Evolutionary conservation across 1,284 basidiomycete species (phyloP), one percentile per base, ranked within the genome.

Genomic region (Cryptococcus depauperatus): DNA sequence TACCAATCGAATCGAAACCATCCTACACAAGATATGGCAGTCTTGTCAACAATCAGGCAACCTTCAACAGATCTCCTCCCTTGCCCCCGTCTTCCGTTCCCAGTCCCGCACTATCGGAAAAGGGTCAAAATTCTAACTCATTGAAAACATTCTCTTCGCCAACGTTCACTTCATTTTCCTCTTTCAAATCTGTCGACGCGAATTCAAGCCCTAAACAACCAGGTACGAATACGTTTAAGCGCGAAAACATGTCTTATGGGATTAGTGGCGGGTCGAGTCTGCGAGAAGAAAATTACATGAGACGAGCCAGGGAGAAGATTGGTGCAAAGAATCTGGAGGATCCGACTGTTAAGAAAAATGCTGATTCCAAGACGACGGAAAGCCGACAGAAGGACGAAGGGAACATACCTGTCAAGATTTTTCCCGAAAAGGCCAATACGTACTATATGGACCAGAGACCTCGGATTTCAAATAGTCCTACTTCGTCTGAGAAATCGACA

Each of bases 221-320:
- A 3, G 21, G 13, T 10, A 25, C 37, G 8, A 33, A 23, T 19
- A 29, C 33, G 16, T 18, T 50, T 28, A 49, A 47, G 5, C 45
- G 47, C 43, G 44, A 50, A 14, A 54, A 51, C 8, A 60, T 57
- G 41, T 66, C 62, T 13, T 63, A 66, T 43, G 66, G 64, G 6
- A 66, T 68, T 46, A 59, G 63, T 14, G 58, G 62, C 10, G 54
- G 55, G 22, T 49, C 53, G 22, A 44, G 49, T n/a, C 52, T 63
- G 48, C 48, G 63, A 25, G 66, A 68, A 35, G 57, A 51, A 37
- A 60, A 62, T 30, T 65, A 66, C 37, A 54, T 68, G 3, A 46
- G 62, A 10, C 48, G 46, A 27, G 52, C 60, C 16, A 58, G 61
- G 37, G 64, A 61, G 46, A 51, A 50, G 10, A 45, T 48, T 10